Conservation (phyloP, 2,329 filamentous ascomycete species). For the Lecanicillium sp. region DNA sequence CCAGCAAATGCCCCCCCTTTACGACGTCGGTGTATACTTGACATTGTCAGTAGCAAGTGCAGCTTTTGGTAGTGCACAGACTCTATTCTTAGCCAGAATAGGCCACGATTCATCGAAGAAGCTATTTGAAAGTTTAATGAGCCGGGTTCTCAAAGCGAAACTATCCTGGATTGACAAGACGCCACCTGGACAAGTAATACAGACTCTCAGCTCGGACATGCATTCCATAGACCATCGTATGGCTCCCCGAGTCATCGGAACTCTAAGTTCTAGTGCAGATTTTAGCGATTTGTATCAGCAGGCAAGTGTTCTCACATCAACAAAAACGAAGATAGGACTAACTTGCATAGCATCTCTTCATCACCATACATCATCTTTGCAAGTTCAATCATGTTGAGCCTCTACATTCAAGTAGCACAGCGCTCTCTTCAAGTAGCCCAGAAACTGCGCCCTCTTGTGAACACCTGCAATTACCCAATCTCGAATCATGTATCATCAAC, state of each 20-base stretch:
- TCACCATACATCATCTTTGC: slow-evolving; percentile 1
- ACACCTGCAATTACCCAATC: slow-evolving; percentile 2
- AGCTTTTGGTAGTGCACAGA: not conserved
- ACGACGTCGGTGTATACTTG: slow-evolving; percentile 5
- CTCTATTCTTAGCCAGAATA: slow-evolving; percentile 2
- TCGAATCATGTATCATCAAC: slow-evolving; percentile 5
- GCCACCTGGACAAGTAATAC: slow-evolving; percentile 4
- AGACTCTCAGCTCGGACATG: slow-evolving; percentile 6
- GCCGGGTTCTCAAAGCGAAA: slow-evolving; percentile 1
- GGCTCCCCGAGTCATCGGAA: slow-evolving; percentile 2
- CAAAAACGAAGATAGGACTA: not conserved
- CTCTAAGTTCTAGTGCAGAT: slow-evolving; percentile 1
- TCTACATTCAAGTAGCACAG: not conserved
- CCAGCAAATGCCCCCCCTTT: not conserved
- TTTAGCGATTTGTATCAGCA: slow-evolving; percentile 26
- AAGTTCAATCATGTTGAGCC: not conserved
- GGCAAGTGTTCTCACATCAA: not conserved
- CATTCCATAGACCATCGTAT: slow-evolving; percentile 9
- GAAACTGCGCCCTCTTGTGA: slow-evolving; percentile 3
- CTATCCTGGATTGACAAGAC: slow-evolving; percentile 7
- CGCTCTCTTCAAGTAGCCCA: not conserved
- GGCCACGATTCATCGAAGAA: slow-evolving; percentile 3
- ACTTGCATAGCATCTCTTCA: not conserved
- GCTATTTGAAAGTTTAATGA: slow-evolving; percentile 5
- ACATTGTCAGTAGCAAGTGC: slow-evolving; percentile 1